Percentiles rank a stretch among this genome's conserved stretches.
phyloP scores from a whole-genome alignment of 78 protist species.

The Dictyostelium brefeldianum region DNA sequence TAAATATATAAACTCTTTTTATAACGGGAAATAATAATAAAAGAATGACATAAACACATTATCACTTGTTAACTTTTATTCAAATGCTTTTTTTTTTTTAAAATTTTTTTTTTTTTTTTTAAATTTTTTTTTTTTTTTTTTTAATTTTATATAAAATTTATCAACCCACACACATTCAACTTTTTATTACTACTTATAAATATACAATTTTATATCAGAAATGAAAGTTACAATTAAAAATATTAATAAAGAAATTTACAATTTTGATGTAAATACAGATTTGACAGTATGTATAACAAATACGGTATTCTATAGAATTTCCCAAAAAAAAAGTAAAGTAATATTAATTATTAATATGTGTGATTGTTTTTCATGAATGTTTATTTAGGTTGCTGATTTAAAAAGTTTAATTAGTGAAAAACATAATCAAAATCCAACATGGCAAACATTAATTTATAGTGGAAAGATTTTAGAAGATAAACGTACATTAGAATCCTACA shows the following conservation, averaged over 20 bases:
- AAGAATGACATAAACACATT: too few species aligned
- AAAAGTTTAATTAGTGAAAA: constrained; percentile 59
- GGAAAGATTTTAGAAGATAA: constrained; percentile 86
- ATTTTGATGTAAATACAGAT: constrained; percentile 51
- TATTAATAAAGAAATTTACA: constrained; percentile 58
- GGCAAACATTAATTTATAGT: constrained; percentile 87
- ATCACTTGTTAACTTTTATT: too few species aligned
- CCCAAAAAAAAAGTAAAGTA: too few species aligned
- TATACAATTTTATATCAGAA: neutral
- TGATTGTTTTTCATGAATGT: too few species aligned
- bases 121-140: neutral
- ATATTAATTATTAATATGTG: too few species aligned
- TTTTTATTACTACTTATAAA: neutral
- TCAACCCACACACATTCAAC: neutral
- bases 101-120: neutral
- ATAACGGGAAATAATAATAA: too few species aligned
- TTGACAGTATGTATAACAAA: neutral
- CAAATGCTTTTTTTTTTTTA: neutral
- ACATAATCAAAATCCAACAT: constrained; percentile 41
- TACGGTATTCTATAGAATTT: too few species aligned
- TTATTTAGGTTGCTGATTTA: constrained; percentile 56
- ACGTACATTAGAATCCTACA: constrained; percentile 20
- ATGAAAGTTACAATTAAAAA: constrained; percentile 74
- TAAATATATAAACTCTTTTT: too few species aligned
- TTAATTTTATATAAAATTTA: neutral